Evolutionary conservation across 164 flowering plant species (phyloP).

Genomic region (Vitis rotundifolia): DNA sequence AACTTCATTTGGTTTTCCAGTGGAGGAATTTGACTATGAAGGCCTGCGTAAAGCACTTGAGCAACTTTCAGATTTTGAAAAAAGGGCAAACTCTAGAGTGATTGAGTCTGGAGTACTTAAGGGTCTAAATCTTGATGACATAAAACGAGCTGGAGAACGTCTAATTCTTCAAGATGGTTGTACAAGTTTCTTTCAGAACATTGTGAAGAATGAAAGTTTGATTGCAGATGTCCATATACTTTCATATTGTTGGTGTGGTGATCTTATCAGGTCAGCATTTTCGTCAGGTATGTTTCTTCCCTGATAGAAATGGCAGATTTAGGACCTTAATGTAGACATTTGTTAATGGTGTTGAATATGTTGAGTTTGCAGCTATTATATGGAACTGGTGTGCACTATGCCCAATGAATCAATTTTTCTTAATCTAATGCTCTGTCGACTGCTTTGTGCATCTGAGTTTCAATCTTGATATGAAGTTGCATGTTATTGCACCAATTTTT

Average conservation of each 20-base stretch:
- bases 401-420: too few species aligned
- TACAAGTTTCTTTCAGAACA: conserved; percentile 44
- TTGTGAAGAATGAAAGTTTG: conserved; percentile 48
- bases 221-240: conserved; percentile 63
- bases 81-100: conserved; percentile 70
- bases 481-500: too few species aligned
- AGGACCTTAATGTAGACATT: neutral
- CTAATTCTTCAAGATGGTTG: conserved; percentile 48
- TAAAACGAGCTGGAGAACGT: conserved; percentile 73
- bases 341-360: neutral
- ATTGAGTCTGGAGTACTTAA: conserved; percentile 75
- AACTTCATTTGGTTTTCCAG: conserved; percentile 42
- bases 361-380: neutral
- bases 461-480: too few species aligned
- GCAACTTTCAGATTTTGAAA: conserved; percentile 76
- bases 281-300: conserved; percentile 61
- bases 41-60: conserved; percentile 62
- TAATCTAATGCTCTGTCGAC: too few species aligned
- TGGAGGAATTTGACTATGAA: conserved; percentile 49
- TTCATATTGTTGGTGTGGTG: conserved; percentile 95
- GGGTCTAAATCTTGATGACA: conserved; percentile 79
- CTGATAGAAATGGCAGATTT: neutral
- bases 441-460: too few species aligned
- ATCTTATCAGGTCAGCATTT: conserved; percentile 84
- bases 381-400: too few species aligned